Evolutionary conservation across 345 rosid species (phyloP).

Genomic region (Erodium maritimum): DNA sequence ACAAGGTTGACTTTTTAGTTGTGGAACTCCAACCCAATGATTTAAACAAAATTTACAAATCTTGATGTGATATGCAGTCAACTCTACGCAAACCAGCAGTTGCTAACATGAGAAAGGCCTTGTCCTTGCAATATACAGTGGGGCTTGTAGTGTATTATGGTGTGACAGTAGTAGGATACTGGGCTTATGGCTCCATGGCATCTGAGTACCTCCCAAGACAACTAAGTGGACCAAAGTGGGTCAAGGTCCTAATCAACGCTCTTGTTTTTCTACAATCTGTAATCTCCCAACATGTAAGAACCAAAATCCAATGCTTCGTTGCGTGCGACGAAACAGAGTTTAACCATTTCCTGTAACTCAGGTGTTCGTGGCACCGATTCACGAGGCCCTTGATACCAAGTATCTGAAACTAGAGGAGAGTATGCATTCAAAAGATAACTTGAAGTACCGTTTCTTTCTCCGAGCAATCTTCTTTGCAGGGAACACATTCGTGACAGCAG

Average conservation of each 20-base stretch:
- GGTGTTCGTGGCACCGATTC: conserved; percentile 21
- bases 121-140: conserved; percentile 15
- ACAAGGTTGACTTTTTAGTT: too few relatives aligned
- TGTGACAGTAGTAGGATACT: conserved; percentile 15
- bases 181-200: conserved; percentile 26
- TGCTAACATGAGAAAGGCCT: conserved; percentile 27
- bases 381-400: conserved; percentile 26
- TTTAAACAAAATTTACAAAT: too few relatives aligned
- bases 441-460: conserved; percentile 9
- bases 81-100: conserved; percentile 22
- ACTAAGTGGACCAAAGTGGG: conserved; percentile 17
- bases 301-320: neutral
- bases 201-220: conserved; percentile 21
- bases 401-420: conserved; percentile 13
- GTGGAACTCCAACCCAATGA: too few relatives aligned
- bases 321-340: neutral
- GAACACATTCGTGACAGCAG: conserved; percentile 19
- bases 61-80: conserved; percentile 11
- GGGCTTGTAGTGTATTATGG: conserved; percentile 18
- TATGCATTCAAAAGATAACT: conserved; percentile 11
- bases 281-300: conserved; percentile 21
- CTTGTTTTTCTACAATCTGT: conserved; percentile 18
- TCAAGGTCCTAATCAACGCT: conserved; percentile 15
- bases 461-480: conserved; percentile 8
- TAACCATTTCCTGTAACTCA: neutral